These are phyloP conservation scores for Gracilaria domingensis DNA, from an alignment of 23 red algal species.

Conservation along the genomic window DNA sequence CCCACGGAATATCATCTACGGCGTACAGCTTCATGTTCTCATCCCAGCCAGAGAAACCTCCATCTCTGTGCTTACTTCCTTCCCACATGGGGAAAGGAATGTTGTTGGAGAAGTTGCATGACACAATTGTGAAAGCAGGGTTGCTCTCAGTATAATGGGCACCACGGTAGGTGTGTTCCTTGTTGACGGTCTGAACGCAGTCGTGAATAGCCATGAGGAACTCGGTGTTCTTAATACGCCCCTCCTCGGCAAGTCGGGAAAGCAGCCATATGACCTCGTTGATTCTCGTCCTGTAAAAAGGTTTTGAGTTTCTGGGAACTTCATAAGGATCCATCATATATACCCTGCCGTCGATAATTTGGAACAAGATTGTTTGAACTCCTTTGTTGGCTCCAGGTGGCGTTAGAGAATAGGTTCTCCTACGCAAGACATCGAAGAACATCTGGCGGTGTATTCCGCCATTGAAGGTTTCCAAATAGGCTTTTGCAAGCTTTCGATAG, in stretches of 20 bases:
- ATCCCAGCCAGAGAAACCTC: slow-evolving; percentile 90
- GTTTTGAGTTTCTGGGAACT: slow-evolving; percentile 76
- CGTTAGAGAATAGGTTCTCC: slow-evolving; percentile 73
- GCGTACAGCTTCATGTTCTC: slow-evolving; percentile 56
- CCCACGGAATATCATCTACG: slow-evolving; percentile 72
- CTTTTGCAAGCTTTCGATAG: slow-evolving; percentile 65
- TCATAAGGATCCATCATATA: slow-evolving; percentile 86
- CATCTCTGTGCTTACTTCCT: slow-evolving; percentile 69
- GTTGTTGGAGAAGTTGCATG: slow-evolving; percentile 92
- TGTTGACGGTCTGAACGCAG: slow-evolving; percentile 95
- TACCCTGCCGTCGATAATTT: slow-evolving; percentile 74
- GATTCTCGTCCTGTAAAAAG: slow-evolving; percentile 82
- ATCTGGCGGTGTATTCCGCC: slow-evolving; percentile 70
- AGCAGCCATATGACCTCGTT: slow-evolving; percentile 87
- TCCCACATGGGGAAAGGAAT: slow-evolving; percentile 98
- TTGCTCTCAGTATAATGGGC: slow-evolving; percentile 72
- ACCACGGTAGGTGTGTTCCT: slow-evolving; percentile 69
- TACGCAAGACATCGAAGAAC: slow-evolving; percentile 74
- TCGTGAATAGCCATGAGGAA: slow-evolving; percentile 96
- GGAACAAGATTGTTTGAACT: slow-evolving; percentile 77
- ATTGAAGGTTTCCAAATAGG: slow-evolving; percentile 70
- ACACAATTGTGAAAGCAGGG: slow-evolving; percentile 92
- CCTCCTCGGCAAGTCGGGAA: slow-evolving; percentile 61
- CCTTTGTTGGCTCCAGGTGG: slow-evolving; percentile 87
- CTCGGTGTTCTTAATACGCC: slow-evolving; percentile 81